Percentiles rank a stretch among this genome's conserved stretches.
phyloP scores from a whole-genome alignment of 2,329 filamentous ascomycete genomes.

The Huntiella savannae region DNA sequence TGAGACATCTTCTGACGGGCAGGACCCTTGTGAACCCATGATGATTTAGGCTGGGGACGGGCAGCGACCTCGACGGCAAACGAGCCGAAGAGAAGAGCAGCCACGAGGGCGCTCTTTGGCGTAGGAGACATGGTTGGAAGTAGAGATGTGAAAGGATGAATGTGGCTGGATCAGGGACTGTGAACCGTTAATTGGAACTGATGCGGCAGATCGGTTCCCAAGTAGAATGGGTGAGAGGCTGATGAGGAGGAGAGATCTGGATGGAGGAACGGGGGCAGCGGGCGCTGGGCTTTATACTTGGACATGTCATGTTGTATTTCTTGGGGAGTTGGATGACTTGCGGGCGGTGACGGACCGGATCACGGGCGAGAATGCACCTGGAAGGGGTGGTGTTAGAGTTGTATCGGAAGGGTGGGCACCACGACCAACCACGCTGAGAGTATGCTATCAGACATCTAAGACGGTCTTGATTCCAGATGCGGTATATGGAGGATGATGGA shows the following conservation, averaged over 20 bases:
- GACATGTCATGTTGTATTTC: too few species aligned
- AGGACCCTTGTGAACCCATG: slow-evolving; percentile 10
- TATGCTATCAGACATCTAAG: too few species aligned
- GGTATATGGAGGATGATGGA: not conserved
- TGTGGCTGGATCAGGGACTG: not conserved
- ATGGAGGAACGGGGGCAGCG: not conserved
- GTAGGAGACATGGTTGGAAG: not conserved
- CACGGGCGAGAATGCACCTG: too few species aligned
- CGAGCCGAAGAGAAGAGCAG: slow-evolving; percentile 6
- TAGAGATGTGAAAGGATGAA: not conserved
- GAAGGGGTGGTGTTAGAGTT: too few species aligned
- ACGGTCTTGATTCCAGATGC: not conserved
- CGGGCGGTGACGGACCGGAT: too few species aligned
- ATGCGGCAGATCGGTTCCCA: not conserved
- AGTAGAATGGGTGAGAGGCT: not conserved
- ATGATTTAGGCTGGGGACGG: slow-evolving; percentile 7
- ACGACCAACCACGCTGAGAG: too few species aligned
- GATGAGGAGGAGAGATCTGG: not conserved
- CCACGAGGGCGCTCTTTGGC: not conserved
- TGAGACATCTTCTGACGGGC: slow-evolving; percentile 9
- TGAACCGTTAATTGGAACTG: not conserved
- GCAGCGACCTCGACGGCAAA: slow-evolving; percentile 1
- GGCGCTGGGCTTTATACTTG: not conserved
- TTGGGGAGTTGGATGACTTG: too few species aligned
- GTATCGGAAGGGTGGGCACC: too few species aligned